These are phyloP conservation scores for Crithidia brevicula DNA, from an alignment of 208 protist genomes.

Conservation along the genomic window DNA sequence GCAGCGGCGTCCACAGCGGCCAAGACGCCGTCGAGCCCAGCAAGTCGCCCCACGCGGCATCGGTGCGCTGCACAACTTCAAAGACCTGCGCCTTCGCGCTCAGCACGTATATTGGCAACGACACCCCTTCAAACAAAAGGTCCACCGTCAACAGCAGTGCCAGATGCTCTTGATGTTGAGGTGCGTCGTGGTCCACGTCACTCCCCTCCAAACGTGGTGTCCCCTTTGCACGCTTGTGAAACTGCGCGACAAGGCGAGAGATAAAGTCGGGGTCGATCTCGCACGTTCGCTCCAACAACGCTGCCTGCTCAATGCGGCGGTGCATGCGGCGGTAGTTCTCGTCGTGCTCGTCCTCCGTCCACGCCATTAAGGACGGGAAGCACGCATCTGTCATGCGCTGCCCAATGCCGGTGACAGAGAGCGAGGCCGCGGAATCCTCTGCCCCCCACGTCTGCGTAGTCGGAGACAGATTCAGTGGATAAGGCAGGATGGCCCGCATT, in stretches of 20 bases:
- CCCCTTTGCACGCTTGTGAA: neutral
- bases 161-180: neutral
- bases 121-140: constrained; percentile 68
- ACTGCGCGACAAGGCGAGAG: constrained; percentile 32
- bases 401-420: constrained; percentile 57
- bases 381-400: constrained; percentile 85
- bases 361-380: constrained; percentile 75
- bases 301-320: constrained; percentile 45
- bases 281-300: constrained; percentile 52
- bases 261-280: constrained; percentile 38
- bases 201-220: neutral
- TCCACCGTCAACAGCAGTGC: constrained; percentile 75
- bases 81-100: constrained; percentile 79
- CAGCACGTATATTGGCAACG: constrained; percentile 73
- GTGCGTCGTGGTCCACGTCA: neutral
- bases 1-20: constrained; percentile 36
- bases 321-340: constrained; percentile 48
- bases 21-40: neutral
- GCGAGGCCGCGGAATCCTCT: constrained; percentile 12
- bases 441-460: constrained; percentile 1
- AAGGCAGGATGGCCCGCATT: constrained; percentile 76
- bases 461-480: constrained; percentile 29
- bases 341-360: constrained; percentile 70
- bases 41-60: neutral
- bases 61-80: constrained; percentile 15